phyloP scores from a whole-genome alignment of 306 rosid species.

The barrel medic (Medicago truncatula) region MtrunA17r5.0-ANR NC_053046.1:39538501-39539000 shows the following conservation, averaged over 20 bases:
- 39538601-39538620: too few species aligned
- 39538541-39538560: too few species aligned
- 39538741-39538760: background rate
- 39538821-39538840: background rate
- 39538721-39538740: background rate
- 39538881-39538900: too few species aligned
- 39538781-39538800: background rate
- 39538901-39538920: background rate
- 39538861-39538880: background rate
- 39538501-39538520: too few species aligned
- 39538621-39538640: too few species aligned
- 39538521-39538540: too few species aligned
- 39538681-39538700: background rate
- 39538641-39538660: too few species aligned
- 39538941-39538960: background rate
- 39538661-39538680: too few species aligned
- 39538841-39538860: background rate
- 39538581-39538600: too few species aligned
- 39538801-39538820: slow-evolving; percentile 3
- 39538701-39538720: background rate
- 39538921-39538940: background rate
- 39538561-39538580: background rate
- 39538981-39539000: too few species aligned
- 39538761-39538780: too few species aligned
- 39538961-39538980: too few species aligned